phyloP scores from a whole-genome alignment of 345 rosid species.

The Triadica sebifera region DNA sequence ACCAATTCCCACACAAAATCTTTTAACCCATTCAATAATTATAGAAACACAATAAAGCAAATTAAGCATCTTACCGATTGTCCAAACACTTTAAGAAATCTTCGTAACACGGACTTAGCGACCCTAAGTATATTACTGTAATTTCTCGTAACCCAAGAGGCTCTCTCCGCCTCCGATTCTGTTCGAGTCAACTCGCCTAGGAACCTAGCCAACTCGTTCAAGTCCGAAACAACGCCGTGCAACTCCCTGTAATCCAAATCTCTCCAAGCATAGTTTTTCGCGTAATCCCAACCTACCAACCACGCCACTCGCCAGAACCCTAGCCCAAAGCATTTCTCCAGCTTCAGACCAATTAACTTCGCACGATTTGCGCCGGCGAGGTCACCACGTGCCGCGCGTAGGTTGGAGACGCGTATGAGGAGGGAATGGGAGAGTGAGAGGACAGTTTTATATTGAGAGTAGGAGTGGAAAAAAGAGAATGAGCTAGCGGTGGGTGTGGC shows the following conservation, averaged over 20 bases:
- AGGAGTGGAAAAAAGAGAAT: conserved; percentile 29
- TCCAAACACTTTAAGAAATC: conserved; percentile 50
- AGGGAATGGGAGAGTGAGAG: conserved; percentile 69
- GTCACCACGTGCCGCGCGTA: conserved; percentile 74
- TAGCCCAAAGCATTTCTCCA: conserved; percentile 47
- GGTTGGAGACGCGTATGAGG: conserved; percentile 64
- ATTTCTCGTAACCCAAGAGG: conserved; percentile 46
- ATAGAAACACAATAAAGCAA: background rate
- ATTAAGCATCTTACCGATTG: conserved; percentile 43
- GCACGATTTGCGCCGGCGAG: conserved; percentile 53
- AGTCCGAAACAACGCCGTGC: conserved; percentile 49
- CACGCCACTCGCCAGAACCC: conserved; percentile 45
- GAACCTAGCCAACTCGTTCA: conserved; percentile 51
- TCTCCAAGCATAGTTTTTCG: conserved; percentile 72
- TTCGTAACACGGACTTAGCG: conserved; percentile 42
- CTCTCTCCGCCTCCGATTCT: conserved; percentile 47
- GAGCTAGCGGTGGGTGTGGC: conserved; percentile 26
- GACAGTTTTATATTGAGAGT: conserved; percentile 41
- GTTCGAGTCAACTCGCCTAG: conserved; percentile 48
- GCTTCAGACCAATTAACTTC: conserved; percentile 45
- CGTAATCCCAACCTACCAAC: conserved; percentile 79
- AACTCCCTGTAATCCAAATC: conserved; percentile 51
- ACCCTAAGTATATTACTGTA: conserved; percentile 48
- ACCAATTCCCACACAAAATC: conserved; percentile 7
- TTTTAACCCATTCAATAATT: background rate